Base-by-base conservation (phyloP, 176 grass and related monocot genomes). In the sorghum (Sorghum bicolor) region DNA sequence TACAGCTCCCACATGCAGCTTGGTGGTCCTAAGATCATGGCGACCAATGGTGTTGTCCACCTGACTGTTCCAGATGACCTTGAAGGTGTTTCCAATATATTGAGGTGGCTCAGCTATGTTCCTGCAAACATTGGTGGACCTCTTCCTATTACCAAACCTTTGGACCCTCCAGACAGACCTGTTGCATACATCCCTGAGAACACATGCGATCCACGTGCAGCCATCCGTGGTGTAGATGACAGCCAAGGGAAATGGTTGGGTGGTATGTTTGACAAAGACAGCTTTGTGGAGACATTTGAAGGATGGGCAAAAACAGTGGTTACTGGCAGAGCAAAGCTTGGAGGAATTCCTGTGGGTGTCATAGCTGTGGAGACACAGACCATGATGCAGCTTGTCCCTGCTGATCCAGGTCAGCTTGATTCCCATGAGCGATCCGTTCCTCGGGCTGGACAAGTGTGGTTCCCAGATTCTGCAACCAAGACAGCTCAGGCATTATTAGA, bases 1-100 rank as follows among this genome's bases (percentile, higher is more conserved):
- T 99, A 99, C 80, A 99, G 96, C 76, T 99, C 96, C 11, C 91
- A 96, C 37, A 92, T 99, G 96, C 96, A 99, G 74, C 85, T 99
- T 68, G 96, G 96, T 93, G 96, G 96, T 65, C 96, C 93, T 55
- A 99, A 99, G 78, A 99, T 99, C 61, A 99, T 99, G 96, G 96
- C 91, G 0, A 96, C 96, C n/a, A 98, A 99, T 84, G 96, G 96
- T 74, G 91, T 99, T 73, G 94, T 93, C 38, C 96, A 99, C 76
- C 87, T 96, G 43, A 99, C 96, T 47, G 96, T 99, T 71, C 78
- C 86, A 61, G 93, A 99, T 89, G 96, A 99, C 74, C 91, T 99
- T 70, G 96, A 96, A 87, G 96, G 96, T 66, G 83, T 96, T 79
- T 96, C 91, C 70, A 84, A 70, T 82, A 96, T 99, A 85, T 82